Base-by-base conservation (phyloP, 148 eudicot genomes). In the Rhododendron kiyosumense region DNA sequence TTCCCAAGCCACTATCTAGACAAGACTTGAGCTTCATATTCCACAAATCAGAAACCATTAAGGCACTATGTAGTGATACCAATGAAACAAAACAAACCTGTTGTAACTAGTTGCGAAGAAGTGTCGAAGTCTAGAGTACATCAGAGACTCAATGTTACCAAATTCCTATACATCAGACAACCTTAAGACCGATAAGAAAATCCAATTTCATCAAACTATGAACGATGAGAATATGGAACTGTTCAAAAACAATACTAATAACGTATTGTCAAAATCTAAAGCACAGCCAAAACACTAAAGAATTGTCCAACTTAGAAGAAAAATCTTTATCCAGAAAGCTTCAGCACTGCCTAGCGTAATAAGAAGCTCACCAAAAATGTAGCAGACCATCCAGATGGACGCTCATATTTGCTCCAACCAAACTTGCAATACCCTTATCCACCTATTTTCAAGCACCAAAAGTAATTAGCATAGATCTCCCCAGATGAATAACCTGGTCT, bases 381-480 rank as follows among this genome's bases (percentile, higher is more conserved):
- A 49, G 99, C 95, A 18, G 94, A 91, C 67, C 90, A 88, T 18
- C 95, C 98, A 67, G 95, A 96, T 63, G 99, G 99, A 54, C 89
- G 74, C 28, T 59, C 85, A 87, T 91, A 93, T 90, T 94, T 94
- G 95, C 98, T 96, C 99, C 98, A 96, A 17, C 98, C 98, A 86
- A 88, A 96, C 89, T 96, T 96, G 92, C 98, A 94, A 90, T 96
- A 96, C 43, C 98, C 98, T 14, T 96, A 93, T 76, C 98, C 98
- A 90, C 96, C 98, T 96, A 76, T 38, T 84, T 17, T 52, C 76
- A 69, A 78, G 71, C 61, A 91, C 20, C 24, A 76, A 71, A 84
- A 18, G 22, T 9, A 20, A 67, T 30, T 71, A 32, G 32, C 8
- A 1, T 5, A 12, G 76, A 14, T 71, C 76, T 30, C 38, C 36